Evolutionary conservation across 2,329 filamentous ascomycete genomes (phyloP).

Genomic region (Beauveria sp.): DNA sequence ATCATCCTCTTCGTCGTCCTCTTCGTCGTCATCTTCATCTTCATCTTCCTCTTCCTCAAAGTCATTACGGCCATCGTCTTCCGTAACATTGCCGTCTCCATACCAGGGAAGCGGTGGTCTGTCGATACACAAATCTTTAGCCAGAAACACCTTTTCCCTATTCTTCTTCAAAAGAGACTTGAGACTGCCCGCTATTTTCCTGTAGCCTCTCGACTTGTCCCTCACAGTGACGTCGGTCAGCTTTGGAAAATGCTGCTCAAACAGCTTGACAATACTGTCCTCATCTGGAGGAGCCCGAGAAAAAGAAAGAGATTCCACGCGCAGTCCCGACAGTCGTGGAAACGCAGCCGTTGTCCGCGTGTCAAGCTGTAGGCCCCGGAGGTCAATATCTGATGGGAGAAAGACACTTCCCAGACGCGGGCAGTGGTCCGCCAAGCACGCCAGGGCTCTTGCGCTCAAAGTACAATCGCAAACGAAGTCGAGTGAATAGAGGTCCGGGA

Average conservation of each 20-base stretch:
- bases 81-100: no score
- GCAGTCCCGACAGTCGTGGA: background rate
- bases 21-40: no score
- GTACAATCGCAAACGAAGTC: background rate
- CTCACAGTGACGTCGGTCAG: background rate
- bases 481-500: background rate
- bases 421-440: background rate
- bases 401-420: background rate
- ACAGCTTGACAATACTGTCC: background rate
- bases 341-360: background rate
- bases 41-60: no score
- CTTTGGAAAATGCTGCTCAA: background rate
- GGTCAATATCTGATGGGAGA: background rate
- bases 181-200: no score
- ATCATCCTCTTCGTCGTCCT: no score
- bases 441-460: background rate
- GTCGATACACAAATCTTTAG: no score
- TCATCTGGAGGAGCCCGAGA: no score
- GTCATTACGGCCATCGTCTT: no score
- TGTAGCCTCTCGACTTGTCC: background rate
- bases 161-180: no score
- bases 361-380: background rate
- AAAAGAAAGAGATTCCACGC: background rate
- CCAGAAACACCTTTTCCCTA: no score
- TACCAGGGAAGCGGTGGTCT: no score